phyloP scores from a whole-genome alignment of 805 yeast species.

The Schwanniomyces vanrijiae region DNA sequence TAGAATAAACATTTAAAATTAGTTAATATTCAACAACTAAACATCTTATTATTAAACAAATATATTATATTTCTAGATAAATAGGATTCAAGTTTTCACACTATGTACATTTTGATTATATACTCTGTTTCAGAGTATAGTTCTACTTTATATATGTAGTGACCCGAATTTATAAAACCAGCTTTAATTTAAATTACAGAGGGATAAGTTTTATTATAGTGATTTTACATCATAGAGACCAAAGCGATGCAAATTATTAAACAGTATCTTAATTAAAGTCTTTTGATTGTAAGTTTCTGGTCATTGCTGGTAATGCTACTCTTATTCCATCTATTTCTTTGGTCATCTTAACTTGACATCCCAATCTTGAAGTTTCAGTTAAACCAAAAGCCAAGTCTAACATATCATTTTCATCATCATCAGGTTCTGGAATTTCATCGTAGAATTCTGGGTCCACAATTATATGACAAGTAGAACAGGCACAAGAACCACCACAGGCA shows the following conservation, averaged over 20 bases:
- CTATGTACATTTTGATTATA: background rate
- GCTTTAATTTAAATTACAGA: conserved; percentile 9
- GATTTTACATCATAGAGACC: conserved; percentile 1
- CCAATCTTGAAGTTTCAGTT: conserved; percentile 94
- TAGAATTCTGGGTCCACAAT: conserved; percentile 94
- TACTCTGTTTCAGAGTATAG: background rate
- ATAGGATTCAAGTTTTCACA: background rate
- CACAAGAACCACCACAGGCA: conserved; percentile 99
- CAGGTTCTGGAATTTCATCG: conserved; percentile 90
- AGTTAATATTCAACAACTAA: too few relatives aligned
- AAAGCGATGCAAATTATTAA: conserved; percentile 1
- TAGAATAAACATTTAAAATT: too few relatives aligned
- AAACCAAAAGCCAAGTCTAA: conserved; percentile 95
- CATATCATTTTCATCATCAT: conserved; percentile 98
- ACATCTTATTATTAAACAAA: background rate
- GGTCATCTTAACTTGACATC: conserved; percentile 89
- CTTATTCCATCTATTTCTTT: conserved; percentile 91
- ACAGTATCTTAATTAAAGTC: conserved; percentile 54
- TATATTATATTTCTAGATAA: background rate
- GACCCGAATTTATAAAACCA: background rate
- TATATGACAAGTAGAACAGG: conserved; percentile 96
- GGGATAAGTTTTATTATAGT: background rate
- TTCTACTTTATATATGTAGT: background rate
- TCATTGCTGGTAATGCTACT: conserved; percentile 96
- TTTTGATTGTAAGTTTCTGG: conserved; percentile 81